Evolutionary conservation across 2,329 filamentous ascomycete species (phyloP), one percentile per base, ranked within the genome.

Genomic region (Reticulascus tulasneorum): DNA sequence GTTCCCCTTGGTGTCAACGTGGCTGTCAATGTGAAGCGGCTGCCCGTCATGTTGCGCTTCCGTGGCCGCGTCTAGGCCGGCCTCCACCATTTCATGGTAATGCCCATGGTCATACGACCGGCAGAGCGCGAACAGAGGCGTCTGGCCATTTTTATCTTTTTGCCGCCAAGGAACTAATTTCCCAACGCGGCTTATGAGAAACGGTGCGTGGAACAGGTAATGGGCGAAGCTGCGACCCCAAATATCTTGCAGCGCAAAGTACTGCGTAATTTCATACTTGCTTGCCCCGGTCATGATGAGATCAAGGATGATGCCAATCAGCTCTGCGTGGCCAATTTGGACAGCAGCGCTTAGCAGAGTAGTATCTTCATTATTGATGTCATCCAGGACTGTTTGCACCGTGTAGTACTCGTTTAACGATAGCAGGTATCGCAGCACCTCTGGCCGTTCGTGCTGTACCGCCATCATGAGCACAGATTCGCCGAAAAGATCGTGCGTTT

Each of bases 91-190:
- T 29, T 73, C 68, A 35, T 79, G 77, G 60, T 98, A 98, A 48
- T 90, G 75, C 2, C 81, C 74, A 58, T 98, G 89, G 54, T 98
- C 93, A 54, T 98, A 98, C 0, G 89, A 97, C 49, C 93, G 80
- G 58, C 90, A 97, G 1, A 97, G 71, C 3, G 93, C 93, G 58
- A 98, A 97, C 8, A 98, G 67, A 2, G 93, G 94, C n/a, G 94
- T 98, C 61, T 97, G 93, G 0, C 93, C 93, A 54, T 97, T 96
- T 58, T 89, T 94, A 60, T 98, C 93, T 48, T 84, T 88, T 59
- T 94, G 79, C 39, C 80, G 77, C 93, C 93, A 98, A 8, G 88
- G 86, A 35, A 98, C 69, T 47, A 91, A 64, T 41, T 75, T 73
- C 3, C 89, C 90, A 42, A 97, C 82, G 36, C 76, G 74, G 28